Conservation (phyloP, 345 rosid species). For the thale cress (Arabidopsis thaliana) region TAIR10.1 NC_003075.7:2332001-2332500, state of each 20-base stretch:
- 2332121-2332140: conserved; percentile 26
- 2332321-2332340: conserved; percentile 50
- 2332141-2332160: conserved; percentile 1
- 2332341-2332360: conserved; percentile 40
- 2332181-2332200: conserved; percentile 83
- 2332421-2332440: conserved; percentile 79
- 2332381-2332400: conserved; percentile 56
- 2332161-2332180: conserved; percentile 87
- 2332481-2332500: conserved; percentile 49
- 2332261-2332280: conserved; percentile 78
- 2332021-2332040: conserved; percentile 52
- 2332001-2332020: conserved; percentile 52
- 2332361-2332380: conserved; percentile 25
- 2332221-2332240: conserved; percentile 96
- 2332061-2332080: conserved; percentile 41
- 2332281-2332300: conserved; percentile 93
- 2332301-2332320: conserved; percentile 81
- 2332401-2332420: conserved; percentile 96
- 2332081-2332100: conserved; percentile 27
- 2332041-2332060: conserved; percentile 44
- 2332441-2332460: conserved; percentile 45
- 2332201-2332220: conserved; percentile 93
- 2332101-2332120: conserved; percentile 38
- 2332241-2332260: conserved; percentile 92
- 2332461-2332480: conserved; percentile 45